phyloP scores from a whole-genome alignment of 148 eudicot genomes.

The Vaccinium vitisidaea region DNA sequence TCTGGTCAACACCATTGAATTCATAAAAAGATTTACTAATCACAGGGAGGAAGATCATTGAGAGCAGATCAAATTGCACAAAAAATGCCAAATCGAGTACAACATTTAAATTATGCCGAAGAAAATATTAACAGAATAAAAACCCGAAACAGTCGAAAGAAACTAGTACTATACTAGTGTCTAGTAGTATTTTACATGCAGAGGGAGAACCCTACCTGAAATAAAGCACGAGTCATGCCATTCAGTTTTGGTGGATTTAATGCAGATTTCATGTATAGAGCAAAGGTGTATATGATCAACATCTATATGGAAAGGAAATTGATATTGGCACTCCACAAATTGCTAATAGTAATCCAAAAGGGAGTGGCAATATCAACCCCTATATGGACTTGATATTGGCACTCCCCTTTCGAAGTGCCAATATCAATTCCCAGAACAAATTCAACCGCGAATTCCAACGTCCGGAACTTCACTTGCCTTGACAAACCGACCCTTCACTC shows the following conservation, averaged over 20 bases:
- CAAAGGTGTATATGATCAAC: background rate
- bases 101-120: background rate
- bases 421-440: background rate
- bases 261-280: background rate
- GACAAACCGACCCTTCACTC: conserved; percentile 27
- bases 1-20: background rate
- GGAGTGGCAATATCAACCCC: too few relatives aligned
- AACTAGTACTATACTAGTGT: background rate
- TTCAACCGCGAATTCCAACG: background rate
- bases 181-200: background rate
- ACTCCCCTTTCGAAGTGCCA: too few relatives aligned
- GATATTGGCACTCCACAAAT: too few relatives aligned
- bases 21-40: background rate
- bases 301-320: background rate
- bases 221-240: background rate
- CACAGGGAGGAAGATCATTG: background rate
- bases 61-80: background rate
- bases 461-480: conserved; percentile 20
- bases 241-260: background rate
- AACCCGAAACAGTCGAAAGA: background rate
- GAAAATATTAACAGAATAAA: background rate
- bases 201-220: background rate
- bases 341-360: too few relatives aligned
- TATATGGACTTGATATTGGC: too few relatives aligned
- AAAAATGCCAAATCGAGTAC: background rate